These are phyloP conservation scores for Sporisorium iseilematis-ciliati DNA, from an alignment of 1,284 basidiomycete genomes.

Conservation along the genomic window DNA sequence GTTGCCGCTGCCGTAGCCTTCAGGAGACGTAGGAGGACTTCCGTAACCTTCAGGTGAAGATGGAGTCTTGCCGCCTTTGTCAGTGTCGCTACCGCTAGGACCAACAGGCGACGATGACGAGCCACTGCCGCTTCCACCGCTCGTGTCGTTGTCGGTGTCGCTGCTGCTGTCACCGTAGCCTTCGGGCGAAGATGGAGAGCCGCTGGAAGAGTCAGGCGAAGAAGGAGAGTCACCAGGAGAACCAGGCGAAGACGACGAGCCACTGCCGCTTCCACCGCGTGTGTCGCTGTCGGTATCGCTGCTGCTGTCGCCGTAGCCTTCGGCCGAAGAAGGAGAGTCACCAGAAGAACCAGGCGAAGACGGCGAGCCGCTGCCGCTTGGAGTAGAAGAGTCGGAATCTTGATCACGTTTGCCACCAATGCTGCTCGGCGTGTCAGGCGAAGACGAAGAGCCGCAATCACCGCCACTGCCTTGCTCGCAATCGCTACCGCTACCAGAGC, in stretches of 20 bases:
- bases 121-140: not conserved
- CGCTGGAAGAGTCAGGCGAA: not conserved
- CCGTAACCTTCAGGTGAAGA: not conserved
- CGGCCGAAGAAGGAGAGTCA: no score
- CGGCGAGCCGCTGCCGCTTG: no score
- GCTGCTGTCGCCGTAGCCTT: no score
- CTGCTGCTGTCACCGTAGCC: not conserved
- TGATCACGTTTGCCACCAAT: not conserved
- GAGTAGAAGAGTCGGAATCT: not conserved
- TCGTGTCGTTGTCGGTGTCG: not conserved
- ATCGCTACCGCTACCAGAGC: not conserved
- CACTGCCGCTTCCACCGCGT: no score
- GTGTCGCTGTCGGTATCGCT: no score
- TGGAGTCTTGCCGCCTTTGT: no score
- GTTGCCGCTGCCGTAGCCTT: not conserved
- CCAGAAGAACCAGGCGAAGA: no score
- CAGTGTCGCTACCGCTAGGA: no score
- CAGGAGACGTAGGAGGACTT: not conserved
- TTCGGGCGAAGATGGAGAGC: not conserved
- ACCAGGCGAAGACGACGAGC: no score
- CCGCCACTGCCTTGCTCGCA: not conserved
- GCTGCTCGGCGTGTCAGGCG: not conserved
- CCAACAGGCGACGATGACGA: no score
- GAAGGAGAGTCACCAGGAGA: not conserved
- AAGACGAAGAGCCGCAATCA: not conserved